phyloP scores from a whole-genome alignment of 1,139 yeast genomes.

The Blastobotrys arbuscula region DNA sequence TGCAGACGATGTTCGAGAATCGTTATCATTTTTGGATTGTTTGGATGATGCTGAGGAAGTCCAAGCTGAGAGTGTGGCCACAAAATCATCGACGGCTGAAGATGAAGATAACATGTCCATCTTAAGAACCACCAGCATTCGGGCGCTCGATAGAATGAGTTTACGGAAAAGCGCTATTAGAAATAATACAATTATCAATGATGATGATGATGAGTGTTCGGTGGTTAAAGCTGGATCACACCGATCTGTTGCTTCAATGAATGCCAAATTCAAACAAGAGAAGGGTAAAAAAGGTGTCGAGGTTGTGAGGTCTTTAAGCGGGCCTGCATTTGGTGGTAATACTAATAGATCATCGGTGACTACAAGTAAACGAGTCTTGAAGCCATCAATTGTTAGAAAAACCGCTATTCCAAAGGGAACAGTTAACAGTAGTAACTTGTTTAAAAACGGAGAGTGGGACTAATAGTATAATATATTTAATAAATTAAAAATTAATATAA shows the following conservation, averaged over 20 bases:
- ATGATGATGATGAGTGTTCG: background rate
- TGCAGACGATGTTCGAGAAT: slow-evolving; percentile 4
- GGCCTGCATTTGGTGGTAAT: slow-evolving; percentile 5
- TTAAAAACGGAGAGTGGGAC: slow-evolving; percentile 3
- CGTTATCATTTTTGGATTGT: slow-evolving; percentile 7
- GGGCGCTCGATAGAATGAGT: slow-evolving; percentile 11
- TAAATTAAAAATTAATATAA: background rate
- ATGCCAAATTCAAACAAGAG: slow-evolving; percentile 7
- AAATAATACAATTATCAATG: background rate
- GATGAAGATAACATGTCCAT: background rate
- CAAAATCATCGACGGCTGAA: background rate
- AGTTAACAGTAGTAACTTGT: background rate
- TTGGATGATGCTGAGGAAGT: background rate
- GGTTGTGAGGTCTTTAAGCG: slow-evolving; percentile 8
- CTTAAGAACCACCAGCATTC: background rate
- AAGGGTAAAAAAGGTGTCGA: slow-evolving; percentile 8
- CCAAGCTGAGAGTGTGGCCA: background rate
- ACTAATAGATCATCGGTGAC: background rate
- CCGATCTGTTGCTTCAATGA: slow-evolving; percentile 10
- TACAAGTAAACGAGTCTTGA: background rate
- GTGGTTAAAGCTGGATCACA: background rate
- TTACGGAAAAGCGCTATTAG: background rate
- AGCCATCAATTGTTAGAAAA: background rate
- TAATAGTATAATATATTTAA: background rate
- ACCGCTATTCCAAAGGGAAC: slow-evolving; percentile 1